Evolutionary conservation across 495 filamentous ascomycete genomes (phyloP), one percentile per base, ranked within the genome.

Genomic region (Sphaerosporella brunnea): DNA sequence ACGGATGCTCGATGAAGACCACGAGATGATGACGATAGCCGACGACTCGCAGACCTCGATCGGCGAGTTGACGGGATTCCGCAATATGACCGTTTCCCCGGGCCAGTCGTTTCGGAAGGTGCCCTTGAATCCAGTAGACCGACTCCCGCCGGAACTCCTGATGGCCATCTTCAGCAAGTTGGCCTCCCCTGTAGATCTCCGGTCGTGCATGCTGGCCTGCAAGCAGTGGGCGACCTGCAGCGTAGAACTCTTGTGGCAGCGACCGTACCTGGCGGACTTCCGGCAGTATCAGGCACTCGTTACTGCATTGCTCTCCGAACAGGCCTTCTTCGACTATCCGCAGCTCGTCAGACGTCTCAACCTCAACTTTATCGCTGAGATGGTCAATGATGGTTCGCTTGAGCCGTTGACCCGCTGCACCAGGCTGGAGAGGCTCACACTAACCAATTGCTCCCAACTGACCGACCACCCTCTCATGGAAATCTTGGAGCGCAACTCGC

Each of bases 201-300:
- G 81, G 51, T 79, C 76, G 62, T 88, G 84, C 61, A 88, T 99
- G 83, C 67, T 88, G 56, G 88, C 93, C 5, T 93, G 78, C 57
- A 84, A 84, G 60, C 76, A 78, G 51, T 99, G 92, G 92, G 80
- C 92, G 36, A 71, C 79, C 50, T 95, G 95, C 59, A 80, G 77
- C 40, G 92, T 96, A 24, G 90, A 88, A 45, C 73, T 94, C 37
- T 70, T 97, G 10, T 97, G 90, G 90, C 87, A 96, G 61, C 74
- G 90, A 39, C 90, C 92, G 1, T 74, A 82, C 23, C 94, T 90
- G 66, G 82, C 80, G 50, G 82, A 73, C 47, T 96, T 86, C 82
- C 58, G 69, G 15, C 82, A 81, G 54, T 73, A 93, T 53, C 68
- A 73, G 53, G 77, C 69, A 45, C 86, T 96, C 54, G 82, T 84